These are phyloP conservation scores for Plectranthus barbatus DNA, from an alignment of 257 asterid genomes.

Conservation along the genomic window DNA sequence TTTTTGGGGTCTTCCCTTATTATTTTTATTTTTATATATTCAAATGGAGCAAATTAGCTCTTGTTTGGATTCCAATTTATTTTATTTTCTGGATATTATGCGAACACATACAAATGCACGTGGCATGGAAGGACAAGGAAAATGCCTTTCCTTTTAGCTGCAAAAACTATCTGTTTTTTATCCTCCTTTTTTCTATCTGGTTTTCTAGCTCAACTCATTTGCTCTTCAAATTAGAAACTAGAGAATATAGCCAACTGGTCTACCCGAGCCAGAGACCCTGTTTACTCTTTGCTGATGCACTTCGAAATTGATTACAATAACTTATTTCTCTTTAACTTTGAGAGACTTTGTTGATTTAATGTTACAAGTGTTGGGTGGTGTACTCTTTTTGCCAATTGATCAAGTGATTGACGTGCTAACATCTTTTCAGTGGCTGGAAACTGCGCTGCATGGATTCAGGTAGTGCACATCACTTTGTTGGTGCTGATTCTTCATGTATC, in stretches of 20 bases:
- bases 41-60: background rate
- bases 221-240: background rate
- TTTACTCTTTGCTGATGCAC: background rate
- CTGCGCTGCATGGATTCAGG: conserved; percentile 97
- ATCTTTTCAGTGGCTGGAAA: conserved; percentile 74
- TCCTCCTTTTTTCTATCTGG: background rate
- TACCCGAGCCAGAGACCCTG: background rate
- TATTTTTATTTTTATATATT: background rate
- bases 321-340: background rate
- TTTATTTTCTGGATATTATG: background rate
- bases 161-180: background rate
- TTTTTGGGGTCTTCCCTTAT: too few species aligned
- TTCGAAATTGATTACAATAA: background rate
- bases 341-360: background rate
- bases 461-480: conserved; percentile 81
- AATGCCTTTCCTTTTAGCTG: background rate
- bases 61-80: background rate
- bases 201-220: background rate
- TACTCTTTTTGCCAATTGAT: background rate
- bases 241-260: background rate
- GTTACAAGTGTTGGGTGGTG: background rate
- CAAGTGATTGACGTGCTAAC: background rate
- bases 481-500: conserved; percentile 97
- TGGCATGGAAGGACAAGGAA: background rate
- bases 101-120: background rate